Conservation (phyloP, 2,329 filamentous ascomycete species). For the Sclerotinia subarctica region DNA sequence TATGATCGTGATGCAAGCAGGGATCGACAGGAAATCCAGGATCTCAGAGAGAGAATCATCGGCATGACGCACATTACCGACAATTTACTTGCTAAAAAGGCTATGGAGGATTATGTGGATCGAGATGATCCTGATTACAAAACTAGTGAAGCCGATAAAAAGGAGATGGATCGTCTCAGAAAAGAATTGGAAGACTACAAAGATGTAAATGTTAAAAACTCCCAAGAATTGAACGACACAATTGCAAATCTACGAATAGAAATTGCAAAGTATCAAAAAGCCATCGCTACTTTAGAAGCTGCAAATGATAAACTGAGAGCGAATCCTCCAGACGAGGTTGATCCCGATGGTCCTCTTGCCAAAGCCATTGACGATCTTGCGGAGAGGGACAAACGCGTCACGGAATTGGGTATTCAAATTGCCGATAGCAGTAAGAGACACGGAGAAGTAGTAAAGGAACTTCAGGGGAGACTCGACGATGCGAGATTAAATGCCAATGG, state of each 20-base stretch:
- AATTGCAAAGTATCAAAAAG: neutral
- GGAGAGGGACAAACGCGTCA: neutral
- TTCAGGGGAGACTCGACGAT: constrained; percentile 2
- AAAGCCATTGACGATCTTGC: neutral
- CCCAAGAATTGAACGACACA: neutral
- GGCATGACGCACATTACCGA: neutral
- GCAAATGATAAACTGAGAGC: neutral
- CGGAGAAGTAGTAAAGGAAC: neutral
- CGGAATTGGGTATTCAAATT: neutral
- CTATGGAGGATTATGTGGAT: neutral
- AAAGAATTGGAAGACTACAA: neutral
- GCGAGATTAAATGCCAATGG: constrained; percentile 5
- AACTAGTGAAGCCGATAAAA: neutral
- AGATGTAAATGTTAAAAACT: neutral
- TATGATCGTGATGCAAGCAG: neutral
- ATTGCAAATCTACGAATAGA: neutral
- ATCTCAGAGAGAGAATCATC: constrained; percentile 9
- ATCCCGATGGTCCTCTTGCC: neutral
- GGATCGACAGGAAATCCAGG: constrained; percentile 8
- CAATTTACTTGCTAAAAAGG: neutral
- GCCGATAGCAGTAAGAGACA: neutral
- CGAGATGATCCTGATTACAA: neutral
- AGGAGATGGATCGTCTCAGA: neutral
- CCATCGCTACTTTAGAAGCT: neutral
- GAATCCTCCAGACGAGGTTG: neutral